Conservation (phyloP, 2,329 filamentous ascomycete species). For the Plenodomus tracheiphilus region DNA sequence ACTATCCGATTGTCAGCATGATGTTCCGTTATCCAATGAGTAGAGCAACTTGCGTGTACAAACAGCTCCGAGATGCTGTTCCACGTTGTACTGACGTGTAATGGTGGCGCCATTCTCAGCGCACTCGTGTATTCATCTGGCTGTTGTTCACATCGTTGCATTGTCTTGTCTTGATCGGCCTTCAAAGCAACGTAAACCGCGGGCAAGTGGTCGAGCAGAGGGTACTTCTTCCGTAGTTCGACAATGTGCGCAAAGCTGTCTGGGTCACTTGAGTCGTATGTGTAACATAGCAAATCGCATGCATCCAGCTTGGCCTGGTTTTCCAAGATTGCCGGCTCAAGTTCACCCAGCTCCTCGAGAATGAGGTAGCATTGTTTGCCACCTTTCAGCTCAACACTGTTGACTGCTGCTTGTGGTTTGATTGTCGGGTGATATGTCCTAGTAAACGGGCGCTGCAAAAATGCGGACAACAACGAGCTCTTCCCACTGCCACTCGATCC, state of each 20-base stretch:
- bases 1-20: constrained; percentile 33
- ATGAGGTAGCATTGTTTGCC: constrained; percentile 98
- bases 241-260: constrained; percentile 95
- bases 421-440: constrained; percentile 89
- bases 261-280: constrained; percentile 95
- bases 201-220: constrained; percentile 85
- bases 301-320: constrained; percentile 88
- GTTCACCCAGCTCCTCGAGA: constrained; percentile 88
- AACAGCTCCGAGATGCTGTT: constrained; percentile 92
- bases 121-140: constrained; percentile 88
- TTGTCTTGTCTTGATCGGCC: constrained; percentile 93
- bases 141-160: constrained; percentile 84
- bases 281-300: constrained; percentile 92
- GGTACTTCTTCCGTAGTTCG: constrained; percentile 74
- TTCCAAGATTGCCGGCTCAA: constrained; percentile 93
- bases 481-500: constrained; percentile 87
- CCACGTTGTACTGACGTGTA: constrained; percentile 96
- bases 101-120: constrained; percentile 84
- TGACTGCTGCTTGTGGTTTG: constrained; percentile 89
- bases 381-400: constrained; percentile 92
- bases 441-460: constrained; percentile 85
- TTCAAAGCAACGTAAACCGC: constrained; percentile 92
- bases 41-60: constrained; percentile 60
- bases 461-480: constrained; percentile 85
- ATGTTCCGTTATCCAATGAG: not conserved